Base-by-base conservation (phyloP, 768 basidiomycete species). In the Lactifluus hygrophoroides region DNA sequence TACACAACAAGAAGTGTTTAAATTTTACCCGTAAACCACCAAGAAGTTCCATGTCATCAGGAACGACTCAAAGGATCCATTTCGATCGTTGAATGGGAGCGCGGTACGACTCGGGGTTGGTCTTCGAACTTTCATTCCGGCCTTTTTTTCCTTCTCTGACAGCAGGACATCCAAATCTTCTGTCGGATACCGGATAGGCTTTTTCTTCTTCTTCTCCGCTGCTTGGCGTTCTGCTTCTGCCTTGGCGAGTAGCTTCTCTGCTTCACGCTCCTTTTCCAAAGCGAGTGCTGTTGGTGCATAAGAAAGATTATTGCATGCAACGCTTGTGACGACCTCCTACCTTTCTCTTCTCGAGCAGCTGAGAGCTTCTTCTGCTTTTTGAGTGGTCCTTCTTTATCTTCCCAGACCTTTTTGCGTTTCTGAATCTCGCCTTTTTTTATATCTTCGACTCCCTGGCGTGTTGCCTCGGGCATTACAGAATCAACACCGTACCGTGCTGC, bases 31-130 rank as follows among this genome's bases (percentile, higher is more conserved):
- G 71, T 94, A 94, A 52, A 93, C 86, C 53, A 90, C 86, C 55
- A 98, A 72, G 71, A 95, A 95, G 71, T 91, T 94, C 94, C 94
- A 99, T 9, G 83, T 75, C 86, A 90, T 86, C 30, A 98, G 72
- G 70, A 97, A 92, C 9, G 79, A 74, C 69, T 97, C 94, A 62
- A 96, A 95, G 13, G 78, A 73, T 11, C 76, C 77, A 8, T 80
- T 76, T 32, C 75, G 73, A 37, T 82, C 78, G 51, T 84, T 83
- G 68, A 91, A 90, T 4, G 91, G 87, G 51, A 92, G 72, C 13
- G 76, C 75, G 2, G 71, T 69, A 51, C 79, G 76, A 66, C 81
- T 88, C 4, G 88, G 81, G 47, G 79, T 66, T 23, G 91, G 91
- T 59, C 87, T 76, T 66, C 77, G 79, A 28, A 85, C 70, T 64